Base-by-base conservation (phyloP, 2,329 filamentous ascomycete species). In the Elsinoe australis region DNA sequence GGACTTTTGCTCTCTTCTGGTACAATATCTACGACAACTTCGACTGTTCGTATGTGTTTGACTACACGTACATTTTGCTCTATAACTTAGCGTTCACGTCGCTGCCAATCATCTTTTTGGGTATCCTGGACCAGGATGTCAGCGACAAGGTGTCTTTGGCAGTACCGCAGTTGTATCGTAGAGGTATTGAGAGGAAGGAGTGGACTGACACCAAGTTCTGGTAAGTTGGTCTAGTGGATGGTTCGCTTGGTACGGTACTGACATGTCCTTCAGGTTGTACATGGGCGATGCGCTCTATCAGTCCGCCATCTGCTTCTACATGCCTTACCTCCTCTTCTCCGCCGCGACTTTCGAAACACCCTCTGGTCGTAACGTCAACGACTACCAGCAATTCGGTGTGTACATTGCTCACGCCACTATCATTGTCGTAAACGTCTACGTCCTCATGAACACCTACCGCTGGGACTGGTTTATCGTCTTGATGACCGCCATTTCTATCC, bases 21-120 rank as follows among this genome's bases (percentile, higher is more conserved):
- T 98, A 86, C 67, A 88, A 94, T 64, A 87, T 95, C 48, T 98
- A 85, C 68, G 87, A 85, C 72, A 84, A 94, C 68, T 95, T 94
- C 65, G 92, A 98, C 70, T 88, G 90, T 66, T 90, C 90, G 36
- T 96, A 95, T 64, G 80, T 95, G 47, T 95, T 94, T 70, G 92
- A 98, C 66, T 95, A 95, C 71, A 94, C 87, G 31, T 98, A 96
- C 69, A 95, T 98, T 59, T 75, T 96, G 54, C 77, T 96, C 63
- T 95, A 94, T 75, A 96, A 96, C 70, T 72, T 98, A 64, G 85
- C 89, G 50, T 98, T 98, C 67, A 98, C 92, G 4, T 98, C 92
- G 12, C 69, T 98, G 15, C 88, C 92, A 2, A 86, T 96, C 52
- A 89, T 92, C 56, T 79, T 98, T 57, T 94, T 96, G 80, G 92